Evolutionary conservation across 176 grass and related monocot genomes (phyloP), one percentile per base, ranked within the genome.

Genomic region (Oryza longistaminata): DNA sequence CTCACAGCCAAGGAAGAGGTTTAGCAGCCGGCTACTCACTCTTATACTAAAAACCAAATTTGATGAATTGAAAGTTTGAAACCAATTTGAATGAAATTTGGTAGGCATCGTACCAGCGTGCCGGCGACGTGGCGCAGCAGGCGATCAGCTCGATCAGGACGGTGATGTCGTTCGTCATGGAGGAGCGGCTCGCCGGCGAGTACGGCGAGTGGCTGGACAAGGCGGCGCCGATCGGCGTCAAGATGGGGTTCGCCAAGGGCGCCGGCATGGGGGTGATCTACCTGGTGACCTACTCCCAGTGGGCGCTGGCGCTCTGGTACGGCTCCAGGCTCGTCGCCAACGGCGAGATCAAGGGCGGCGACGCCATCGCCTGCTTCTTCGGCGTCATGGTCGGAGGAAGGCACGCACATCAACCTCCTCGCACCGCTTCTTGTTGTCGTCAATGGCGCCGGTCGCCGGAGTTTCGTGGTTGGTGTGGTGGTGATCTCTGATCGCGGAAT

Each of bases 211-310:
- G 64, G 65, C 87, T 94, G n/a, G 61, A 83, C 53, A 61, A 31
- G 64, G 68, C 90, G 68, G 71, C 78, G 0, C 90, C 90, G 1
- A 80, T 92, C 35, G 87, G 90, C 46, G 17, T 90, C 3, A 94
- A 92, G 82, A 76, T 89, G 43, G 90, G 93, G 6, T 92, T 94
- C 45, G 93, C 93, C 9, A 94, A 94, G 88, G 93, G 93, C 52
- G 85, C 90, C 25, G 90, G 90, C 53, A 85, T 94, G 78, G 93
- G 93, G 0, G 71, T 92, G 7, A 94, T 92, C 52, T 90, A 92
- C 80, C 70, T 94, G 1, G 92, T 94, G 2, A 92, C 87, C 1
- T 94, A 92, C 78, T 88, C 93, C 9, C 87, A 92, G 64, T 94
- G 93, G 87, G 90, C 93, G n/a, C 82, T 94, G 4, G 90, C 75